These are phyloP conservation scores for Suhomyces guaymorum DNA, from an alignment of 1,139 yeast species.

Conservation along the genomic window DNA sequence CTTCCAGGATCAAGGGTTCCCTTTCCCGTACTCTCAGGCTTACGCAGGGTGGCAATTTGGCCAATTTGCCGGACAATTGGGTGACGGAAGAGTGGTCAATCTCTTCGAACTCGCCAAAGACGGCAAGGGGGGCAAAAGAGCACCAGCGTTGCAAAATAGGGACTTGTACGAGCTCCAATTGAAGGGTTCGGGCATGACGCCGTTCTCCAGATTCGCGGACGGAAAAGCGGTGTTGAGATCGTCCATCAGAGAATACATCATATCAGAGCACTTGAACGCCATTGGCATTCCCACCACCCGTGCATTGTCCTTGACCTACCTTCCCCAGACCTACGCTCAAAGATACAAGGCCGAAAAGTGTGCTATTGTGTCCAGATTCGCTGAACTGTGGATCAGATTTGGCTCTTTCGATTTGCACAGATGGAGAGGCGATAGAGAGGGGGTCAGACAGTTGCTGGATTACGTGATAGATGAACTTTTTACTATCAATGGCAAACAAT, in stretches of 20 bases:
- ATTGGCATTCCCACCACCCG: slow-evolving; percentile 87
- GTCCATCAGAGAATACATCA: slow-evolving; percentile 82
- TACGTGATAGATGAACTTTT: slow-evolving; percentile 72
- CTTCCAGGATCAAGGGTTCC: slow-evolving; percentile 39
- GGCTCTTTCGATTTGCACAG: slow-evolving; percentile 90
- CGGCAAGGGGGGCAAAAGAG: slow-evolving; percentile 20
- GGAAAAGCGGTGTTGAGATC: slow-evolving; percentile 93
- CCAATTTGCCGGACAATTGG: slow-evolving; percentile 93
- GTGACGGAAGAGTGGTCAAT: slow-evolving; percentile 90
- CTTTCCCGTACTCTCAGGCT: slow-evolving; percentile 84
- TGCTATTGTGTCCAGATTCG: slow-evolving; percentile 82
- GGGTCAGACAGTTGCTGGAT: slow-evolving; percentile 63
- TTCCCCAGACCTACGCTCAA: slow-evolving; percentile 78
- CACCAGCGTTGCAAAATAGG: slow-evolving; percentile 23
- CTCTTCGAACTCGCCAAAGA: slow-evolving; percentile 60
- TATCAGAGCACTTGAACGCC: slow-evolving; percentile 78
- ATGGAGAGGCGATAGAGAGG: slow-evolving; percentile 68
- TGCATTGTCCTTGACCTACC: slow-evolving; percentile 68
- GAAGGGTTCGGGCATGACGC: slow-evolving; percentile 91
- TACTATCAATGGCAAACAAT: slow-evolving; percentile 33
- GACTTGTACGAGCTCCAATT: slow-evolving; percentile 66
- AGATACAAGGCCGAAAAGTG: slow-evolving; percentile 75
- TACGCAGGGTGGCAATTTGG: slow-evolving; percentile 98
- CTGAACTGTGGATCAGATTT: slow-evolving; percentile 82
- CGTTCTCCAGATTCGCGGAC: slow-evolving; percentile 92